Evolutionary conservation across 352 stramenopile species (phyloP), one percentile per base, ranked within the genome.

Genomic region (Peronospora belbahrii): DNA sequence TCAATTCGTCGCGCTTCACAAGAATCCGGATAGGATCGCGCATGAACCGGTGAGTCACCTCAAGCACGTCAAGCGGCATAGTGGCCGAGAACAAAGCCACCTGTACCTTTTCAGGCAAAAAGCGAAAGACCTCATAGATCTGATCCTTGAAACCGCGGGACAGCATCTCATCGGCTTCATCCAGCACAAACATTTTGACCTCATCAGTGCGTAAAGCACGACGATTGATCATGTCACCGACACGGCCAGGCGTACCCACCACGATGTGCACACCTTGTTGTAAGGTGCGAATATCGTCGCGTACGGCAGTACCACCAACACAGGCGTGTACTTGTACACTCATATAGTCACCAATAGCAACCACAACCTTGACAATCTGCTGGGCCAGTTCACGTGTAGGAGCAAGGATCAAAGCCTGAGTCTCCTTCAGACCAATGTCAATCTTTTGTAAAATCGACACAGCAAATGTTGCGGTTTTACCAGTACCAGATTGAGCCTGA

Each of bases 131-230:
- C 39, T 99, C 96, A 79, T 99, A 99, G 69, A 99, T 99, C 76
- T 99, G 96, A 67, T 99, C 96, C 82, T 99, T 99, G 84, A 99
- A 99, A 48, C 96, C 96, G 65, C 91, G 83, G 46, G 84, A 97
- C 40, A 99, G 89, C 96, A 99, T 99, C 78, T 99, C 96, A 95
- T 99, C 97, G 54, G 97, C 97, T 67, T 99, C 97, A 80, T 99
- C 97, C 32, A 99, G 73, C 53, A 98, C 92, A 63, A 99, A 99
- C 50, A 99, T 80, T 60, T 96, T 95, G 56, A 99, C 95, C 48
- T 85, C 74, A 52, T 97, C 90, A 8, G 97, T 89, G 51, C 88
- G 78, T 20, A 99, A 79, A 32, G 90, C 93, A 24, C 95, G 84
- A 63, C 96, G 90, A 74, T 98, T 98, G 75, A 99, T 98, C 95